A percentile compares a stretch with the other conserved stretches of the same genome.
Evolutionary conservation across 345 rosid species (phyloP).

Genomic region (Clarkia xantiana): DNA sequence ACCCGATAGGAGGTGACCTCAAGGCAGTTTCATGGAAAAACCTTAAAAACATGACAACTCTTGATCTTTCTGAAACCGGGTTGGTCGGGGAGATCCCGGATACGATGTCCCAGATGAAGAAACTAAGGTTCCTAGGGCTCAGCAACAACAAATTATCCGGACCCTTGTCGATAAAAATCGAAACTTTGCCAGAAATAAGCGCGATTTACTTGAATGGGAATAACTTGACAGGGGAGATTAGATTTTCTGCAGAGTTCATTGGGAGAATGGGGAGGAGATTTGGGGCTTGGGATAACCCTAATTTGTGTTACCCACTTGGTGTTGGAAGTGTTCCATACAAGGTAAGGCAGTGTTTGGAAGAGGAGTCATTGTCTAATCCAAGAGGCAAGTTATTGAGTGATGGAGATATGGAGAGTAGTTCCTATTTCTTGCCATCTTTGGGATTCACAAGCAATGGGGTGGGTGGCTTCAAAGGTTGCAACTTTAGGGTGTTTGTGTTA

Average conservation of each 20-base stretch:
- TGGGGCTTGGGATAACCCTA: constrained; percentile 80
- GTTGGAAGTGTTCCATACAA: constrained; percentile 41
- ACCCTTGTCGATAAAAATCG: constrained; percentile 33
- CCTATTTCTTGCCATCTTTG: constrained; percentile 18
- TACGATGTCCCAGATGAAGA: constrained; percentile 44
- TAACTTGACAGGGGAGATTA: constrained; percentile 67
- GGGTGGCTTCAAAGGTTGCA: constrained; percentile 11
- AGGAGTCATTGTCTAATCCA: constrained; percentile 14
- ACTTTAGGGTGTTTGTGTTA: constrained; percentile 8
- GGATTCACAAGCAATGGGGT: constrained; percentile 25
- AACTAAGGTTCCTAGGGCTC: constrained; percentile 60
- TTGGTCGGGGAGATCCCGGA: constrained; percentile 54
- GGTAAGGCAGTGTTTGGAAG: constrained; percentile 46
- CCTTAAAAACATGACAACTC: constrained; percentile 36
- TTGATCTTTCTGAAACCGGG: constrained; percentile 50
- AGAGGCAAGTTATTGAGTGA: constrained; percentile 17
- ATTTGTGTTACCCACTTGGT: constrained; percentile 41
- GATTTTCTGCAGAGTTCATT: constrained; percentile 41
- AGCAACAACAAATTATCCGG: constrained; percentile 63
- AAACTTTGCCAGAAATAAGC: constrained; percentile 43
- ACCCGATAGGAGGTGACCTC: constrained; percentile 47
- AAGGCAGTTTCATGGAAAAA: constrained; percentile 35
- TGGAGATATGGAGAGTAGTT: constrained; percentile 12
- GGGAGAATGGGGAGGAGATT: constrained; percentile 65
- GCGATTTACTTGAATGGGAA: constrained; percentile 65